Base-by-base conservation (phyloP, 2,329 filamentous ascomycete genomes). In the Epichloe gansuensis region DNA sequence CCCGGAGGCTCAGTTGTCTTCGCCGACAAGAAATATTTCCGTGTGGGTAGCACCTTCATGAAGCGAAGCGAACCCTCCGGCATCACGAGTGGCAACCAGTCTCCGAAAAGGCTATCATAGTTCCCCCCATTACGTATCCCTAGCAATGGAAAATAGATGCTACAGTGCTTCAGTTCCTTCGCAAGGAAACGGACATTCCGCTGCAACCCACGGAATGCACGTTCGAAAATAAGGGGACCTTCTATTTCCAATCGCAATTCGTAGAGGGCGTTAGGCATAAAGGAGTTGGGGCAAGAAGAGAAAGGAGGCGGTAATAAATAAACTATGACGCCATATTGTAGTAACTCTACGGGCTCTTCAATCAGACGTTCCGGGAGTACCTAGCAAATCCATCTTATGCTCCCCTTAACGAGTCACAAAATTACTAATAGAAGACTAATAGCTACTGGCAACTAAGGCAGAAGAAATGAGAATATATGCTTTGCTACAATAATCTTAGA, bases 281-380 rank as follows among this genome's bases (percentile, higher is more conserved):
- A 12, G 15, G 3, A 38, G 27, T 44, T 56, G 6, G 25, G 27
- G 11, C 21, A 54, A n/a, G 12, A 49, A 21, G 45, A 54, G 17
- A 5, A 54, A 54, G 40, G 34, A 53, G 38, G 25, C 47, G 1
- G 52, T 49, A 17, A 49, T 39, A 1, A 23, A 49, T 4, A 51
- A 55, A 45, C 17, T 55, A 5, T n/a, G 41, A 27, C 23, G 40
- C 17, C 47, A 54, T 21, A 21, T 21, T 40, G 27, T 54, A 1
- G 43, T 17, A n/a, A 55, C 51, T 2, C 9, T 54, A 9, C 40
- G 41, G 7, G 1, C 15, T 1, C 44, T 55, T 5, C 25, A 49
- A 34, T 55, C 52, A 3, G 51, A 55, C 40, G 47, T 35, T 15
- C 55, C 53, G 15, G 55, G 55, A 25, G 55, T 56, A 9, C 55